A percentile compares a stretch with the other conserved stretches of the same genome.
These are phyloP conservation scores for Sanghuangporus baumii DNA, from an alignment of 1,284 basidiomycete species.

Conservation along the genomic window DNA sequence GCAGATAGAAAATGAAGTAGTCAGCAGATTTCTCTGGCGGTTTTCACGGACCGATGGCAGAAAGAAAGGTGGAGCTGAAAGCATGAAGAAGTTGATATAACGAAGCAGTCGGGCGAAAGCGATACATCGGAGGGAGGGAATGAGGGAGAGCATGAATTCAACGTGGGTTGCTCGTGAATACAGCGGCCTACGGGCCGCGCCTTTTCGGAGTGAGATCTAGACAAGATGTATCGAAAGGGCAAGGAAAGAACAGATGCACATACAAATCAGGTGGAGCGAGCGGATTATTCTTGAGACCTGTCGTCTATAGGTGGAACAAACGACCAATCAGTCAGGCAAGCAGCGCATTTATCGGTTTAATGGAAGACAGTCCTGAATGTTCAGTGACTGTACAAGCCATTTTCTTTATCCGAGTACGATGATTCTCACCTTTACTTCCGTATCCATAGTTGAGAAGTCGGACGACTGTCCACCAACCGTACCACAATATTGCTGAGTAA, in stretches of 20 bases:
- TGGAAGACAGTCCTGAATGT: slow-evolving; percentile 1
- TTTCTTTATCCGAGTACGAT: neutral
- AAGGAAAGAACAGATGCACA: slow-evolving; percentile 23
- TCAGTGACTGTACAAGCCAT: neutral
- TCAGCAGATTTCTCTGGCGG: slow-evolving; percentile 6
- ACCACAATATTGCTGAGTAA: slow-evolving; percentile 54
- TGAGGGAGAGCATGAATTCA: neutral
- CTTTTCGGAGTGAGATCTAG: neutral
- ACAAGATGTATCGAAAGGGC: neutral
- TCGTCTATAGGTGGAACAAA: slow-evolving; percentile 30
- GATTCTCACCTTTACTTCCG: slow-evolving; percentile 45
- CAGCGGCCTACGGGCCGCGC: neutral
- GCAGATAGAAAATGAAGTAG: neutral
- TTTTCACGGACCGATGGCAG: slow-evolving; percentile 1
- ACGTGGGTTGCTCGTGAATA: neutral
- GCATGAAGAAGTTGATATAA: neutral
- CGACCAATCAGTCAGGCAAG: neutral
- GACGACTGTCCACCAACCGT: slow-evolving; percentile 57
- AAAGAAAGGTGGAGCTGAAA: neutral
- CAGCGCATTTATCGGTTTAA: neutral
- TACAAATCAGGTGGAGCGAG: slow-evolving; percentile 60
- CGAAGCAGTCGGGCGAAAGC: neutral
- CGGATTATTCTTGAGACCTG: slow-evolving; percentile 46
- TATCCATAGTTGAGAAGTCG: slow-evolving; percentile 50
- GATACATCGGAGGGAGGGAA: neutral